A percentile compares a stretch with the other conserved stretches of the same genome.
phyloP scores from a whole-genome alignment of 2,329 filamentous ascomycete genomes.

The Colletotrichum chlorophyti region DNA sequence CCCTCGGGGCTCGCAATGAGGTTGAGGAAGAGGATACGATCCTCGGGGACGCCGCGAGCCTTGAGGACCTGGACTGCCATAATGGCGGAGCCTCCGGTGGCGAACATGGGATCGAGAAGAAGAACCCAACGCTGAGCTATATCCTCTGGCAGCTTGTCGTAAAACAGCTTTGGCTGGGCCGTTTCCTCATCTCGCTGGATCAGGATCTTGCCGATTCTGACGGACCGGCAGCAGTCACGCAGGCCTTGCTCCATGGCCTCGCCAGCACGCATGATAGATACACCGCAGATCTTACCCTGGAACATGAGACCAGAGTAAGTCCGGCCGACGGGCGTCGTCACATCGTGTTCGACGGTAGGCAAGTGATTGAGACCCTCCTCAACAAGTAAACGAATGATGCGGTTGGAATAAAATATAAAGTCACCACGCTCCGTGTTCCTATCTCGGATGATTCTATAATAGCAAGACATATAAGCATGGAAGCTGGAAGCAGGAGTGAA shows the following conservation, averaged over 20 bases:
- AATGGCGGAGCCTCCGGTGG: conserved; percentile 93
- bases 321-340: conserved; percentile 89
- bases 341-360: conserved; percentile 84
- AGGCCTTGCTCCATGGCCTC: conserved; percentile 99
- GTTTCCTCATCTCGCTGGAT: conserved; percentile 98
- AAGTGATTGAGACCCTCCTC: conserved; percentile 98
- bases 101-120: conserved; percentile 97
- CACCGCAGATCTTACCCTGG: conserved; percentile 97
- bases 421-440: conserved; percentile 89
- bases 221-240: conserved; percentile 95
- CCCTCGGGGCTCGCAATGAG: conserved; percentile 97
- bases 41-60: conserved; percentile 88
- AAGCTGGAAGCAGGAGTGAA: too few species aligned
- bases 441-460: conserved; percentile 87
- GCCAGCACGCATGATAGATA: conserved; percentile 97
- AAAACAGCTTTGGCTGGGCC: conserved; percentile 88
- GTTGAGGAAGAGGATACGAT: conserved; percentile 95
- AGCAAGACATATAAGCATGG: background rate
- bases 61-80: conserved; percentile 97
- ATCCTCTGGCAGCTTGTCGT: conserved; percentile 95
- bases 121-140: conserved; percentile 93
- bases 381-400: conserved; percentile 94
- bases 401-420: conserved; percentile 99
- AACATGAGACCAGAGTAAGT: conserved; percentile 92
- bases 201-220: conserved; percentile 96